Percentiles rank a stretch among this genome's conserved stretches.
Evolutionary conservation across 2,329 filamentous ascomycete genomes (phyloP).

Genomic region (Myriosclerotinia duriaeana): DNA sequence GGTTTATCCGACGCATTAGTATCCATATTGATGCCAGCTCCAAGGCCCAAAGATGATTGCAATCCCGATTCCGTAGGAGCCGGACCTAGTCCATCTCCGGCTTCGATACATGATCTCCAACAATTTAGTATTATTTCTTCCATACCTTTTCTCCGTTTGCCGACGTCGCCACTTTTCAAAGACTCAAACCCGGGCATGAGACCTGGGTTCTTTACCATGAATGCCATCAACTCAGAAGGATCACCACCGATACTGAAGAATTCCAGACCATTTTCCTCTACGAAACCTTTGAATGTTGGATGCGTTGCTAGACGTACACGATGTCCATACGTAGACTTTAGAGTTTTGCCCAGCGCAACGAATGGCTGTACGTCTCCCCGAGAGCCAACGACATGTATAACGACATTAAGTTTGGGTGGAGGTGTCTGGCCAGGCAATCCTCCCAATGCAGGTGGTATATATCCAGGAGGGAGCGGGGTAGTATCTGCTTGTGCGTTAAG

Average conservation of each 20-base stretch:
- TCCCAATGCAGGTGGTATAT: slow-evolving; percentile 71
- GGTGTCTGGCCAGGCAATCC: slow-evolving; percentile 59
- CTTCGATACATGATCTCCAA: slow-evolving; percentile 82
- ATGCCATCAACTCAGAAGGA: slow-evolving; percentile 75
- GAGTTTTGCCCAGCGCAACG: slow-evolving; percentile 63
- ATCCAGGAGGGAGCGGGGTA: slow-evolving; percentile 59
- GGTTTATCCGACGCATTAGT: slow-evolving; percentile 46
- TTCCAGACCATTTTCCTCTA: slow-evolving; percentile 69
- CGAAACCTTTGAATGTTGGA: slow-evolving; percentile 64
- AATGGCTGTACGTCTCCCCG: slow-evolving; percentile 77
- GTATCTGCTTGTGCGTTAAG: slow-evolving; percentile 48
- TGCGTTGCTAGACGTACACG: slow-evolving; percentile 74
- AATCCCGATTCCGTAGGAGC: slow-evolving; percentile 29
- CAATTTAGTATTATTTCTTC: slow-evolving; percentile 79
- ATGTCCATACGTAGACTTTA: slow-evolving; percentile 66
- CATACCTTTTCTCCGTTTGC: slow-evolving; percentile 70
- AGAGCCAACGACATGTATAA: slow-evolving; percentile 73
- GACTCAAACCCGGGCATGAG: slow-evolving; percentile 81
- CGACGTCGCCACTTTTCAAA: slow-evolving; percentile 73
- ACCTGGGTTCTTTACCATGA: slow-evolving; percentile 88
- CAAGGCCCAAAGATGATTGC: slow-evolving; percentile 33
- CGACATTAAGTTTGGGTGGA: slow-evolving; percentile 64
- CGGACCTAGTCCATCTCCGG: slow-evolving; percentile 59
- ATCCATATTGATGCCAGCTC: slow-evolving; percentile 41
- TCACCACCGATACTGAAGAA: slow-evolving; percentile 78